Evolutionary conservation across 2,329 filamentous ascomycete genomes (phyloP), one percentile per base, ranked within the genome.

Genomic region (Annulohypoxylon truncatum): DNA sequence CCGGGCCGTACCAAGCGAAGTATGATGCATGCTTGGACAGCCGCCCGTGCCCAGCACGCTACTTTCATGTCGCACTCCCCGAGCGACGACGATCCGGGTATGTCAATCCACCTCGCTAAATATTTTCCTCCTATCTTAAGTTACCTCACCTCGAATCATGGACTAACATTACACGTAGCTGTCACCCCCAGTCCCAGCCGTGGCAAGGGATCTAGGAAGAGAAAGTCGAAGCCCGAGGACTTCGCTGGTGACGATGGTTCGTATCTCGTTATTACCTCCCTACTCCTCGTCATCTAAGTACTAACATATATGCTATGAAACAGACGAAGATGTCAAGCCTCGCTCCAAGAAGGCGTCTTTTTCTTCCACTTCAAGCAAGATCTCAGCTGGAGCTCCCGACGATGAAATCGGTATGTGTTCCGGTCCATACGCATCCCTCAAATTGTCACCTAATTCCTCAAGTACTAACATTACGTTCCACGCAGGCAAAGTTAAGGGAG

Each of bases 1-100:
- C 65, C 67, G 1, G 65, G 63, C 3, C 67, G 69, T 33, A 68
- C 60, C 1, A 1, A 9, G 4, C 65, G 57, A 44, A 60, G 60
- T 6, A 54, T 71, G 31, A 29, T 2, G n/a, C 48, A 62, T 24
- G 38, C 54, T 1, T 46, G 55, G 57, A 1, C n/a, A 3, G 26
- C 50, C 18, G 29, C 64, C 20, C 60, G 61, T 10, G 35, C 26
- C 1, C 38, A 65, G 20, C 58, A 56, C 8, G 40, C 53, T 1
- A 54, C 60, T 1, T 51, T 15, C 7, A 15, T 59, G 18, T 31
- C 12, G 3, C 31, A 20, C 3, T 12, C 6, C 6, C 3, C 18
- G 8, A 28, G 10, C 8, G 4, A 38, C 13, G 22, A 18, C 18
- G 13, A 20, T 18, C 2, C 29, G 9, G 4, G 61, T 64, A 64